These are phyloP conservation scores for Prunus armeniaca DNA, from an alignment of 306 rosid genomes.

Conservation along the genomic window DNA sequence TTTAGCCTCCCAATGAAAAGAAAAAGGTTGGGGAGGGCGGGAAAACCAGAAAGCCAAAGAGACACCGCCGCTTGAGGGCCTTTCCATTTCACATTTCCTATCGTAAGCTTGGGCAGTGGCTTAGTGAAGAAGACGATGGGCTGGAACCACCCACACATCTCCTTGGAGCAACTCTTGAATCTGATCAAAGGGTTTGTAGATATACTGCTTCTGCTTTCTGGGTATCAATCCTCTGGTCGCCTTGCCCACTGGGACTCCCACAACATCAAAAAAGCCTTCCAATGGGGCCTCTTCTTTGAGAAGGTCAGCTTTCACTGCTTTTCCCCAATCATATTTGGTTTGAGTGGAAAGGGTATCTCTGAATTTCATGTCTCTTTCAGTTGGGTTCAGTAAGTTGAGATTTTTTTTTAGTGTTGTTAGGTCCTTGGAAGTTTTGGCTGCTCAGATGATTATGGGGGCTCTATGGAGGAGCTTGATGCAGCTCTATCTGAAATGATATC, in stretches of 20 bases:
- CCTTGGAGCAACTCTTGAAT: conserved; percentile 24
- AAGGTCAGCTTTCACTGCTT: conserved; percentile 22
- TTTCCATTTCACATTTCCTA: background rate
- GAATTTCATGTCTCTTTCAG: background rate
- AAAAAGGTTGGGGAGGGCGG: background rate
- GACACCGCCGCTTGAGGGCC: background rate
- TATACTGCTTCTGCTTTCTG: conserved; percentile 40
- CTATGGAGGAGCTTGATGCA: conserved; percentile 34
- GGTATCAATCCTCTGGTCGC: conserved; percentile 41
- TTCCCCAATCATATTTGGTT: background rate
- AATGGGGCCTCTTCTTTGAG: conserved; percentile 42
- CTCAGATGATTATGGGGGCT: conserved; percentile 28
- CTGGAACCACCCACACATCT: conserved; percentile 30
- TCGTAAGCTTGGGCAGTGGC: background rate
- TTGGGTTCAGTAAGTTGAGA: background rate
- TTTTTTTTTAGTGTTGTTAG: conserved; percentile 11
- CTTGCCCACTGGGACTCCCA: conserved; percentile 39
- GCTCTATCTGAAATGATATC: conserved; percentile 36
- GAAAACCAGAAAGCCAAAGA: background rate
- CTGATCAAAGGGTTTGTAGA: conserved; percentile 42
- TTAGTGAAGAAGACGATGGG: conserved; percentile 21
- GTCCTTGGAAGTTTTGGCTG: conserved; percentile 24
- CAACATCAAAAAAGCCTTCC: conserved; percentile 32
- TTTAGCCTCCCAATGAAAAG: background rate
- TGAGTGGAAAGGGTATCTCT: background rate